phyloP scores from a whole-genome alignment of 495 filamentous ascomycete genomes.

The Glutinoglossum americanum region DNA sequence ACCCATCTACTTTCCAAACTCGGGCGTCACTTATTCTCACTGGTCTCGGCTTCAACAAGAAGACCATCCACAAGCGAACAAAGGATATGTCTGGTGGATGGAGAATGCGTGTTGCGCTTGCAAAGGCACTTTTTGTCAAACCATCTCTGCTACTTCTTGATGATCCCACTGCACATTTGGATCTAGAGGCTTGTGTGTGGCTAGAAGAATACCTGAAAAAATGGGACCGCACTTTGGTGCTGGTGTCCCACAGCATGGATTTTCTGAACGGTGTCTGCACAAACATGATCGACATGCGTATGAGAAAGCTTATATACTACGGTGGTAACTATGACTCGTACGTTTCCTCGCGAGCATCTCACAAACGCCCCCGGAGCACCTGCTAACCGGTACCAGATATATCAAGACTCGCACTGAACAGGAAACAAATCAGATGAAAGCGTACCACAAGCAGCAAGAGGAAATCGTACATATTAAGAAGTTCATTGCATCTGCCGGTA shows the following conservation, averaged over 20 bases:
- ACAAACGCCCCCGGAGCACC: not conserved
- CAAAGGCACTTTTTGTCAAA: conserved; percentile 96
- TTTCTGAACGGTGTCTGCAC: conserved; percentile 99
- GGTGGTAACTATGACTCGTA: conserved; percentile 96
- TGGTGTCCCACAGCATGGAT: conserved; percentile 95
- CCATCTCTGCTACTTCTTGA: conserved; percentile 88
- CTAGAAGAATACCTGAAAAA: conserved; percentile 99
- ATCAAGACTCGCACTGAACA: conserved; percentile 85
- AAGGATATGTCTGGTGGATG: conserved; percentile 99
- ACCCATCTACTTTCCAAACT: conserved; percentile 96
- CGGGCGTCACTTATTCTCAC: conserved; percentile 93
- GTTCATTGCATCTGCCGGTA: conserved; percentile 99
- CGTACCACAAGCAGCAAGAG: conserved; percentile 96
- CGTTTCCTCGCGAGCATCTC: conserved; percentile 1
- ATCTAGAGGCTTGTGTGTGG: conserved; percentile 99
- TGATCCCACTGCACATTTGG: conserved; percentile 97
- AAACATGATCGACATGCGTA: conserved; percentile 95
- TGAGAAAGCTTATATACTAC: conserved; percentile 84
- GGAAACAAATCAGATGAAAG: conserved; percentile 95
- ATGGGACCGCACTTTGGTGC: conserved; percentile 93
- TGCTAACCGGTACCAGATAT: conserved; percentile 24
- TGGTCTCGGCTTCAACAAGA: conserved; percentile 97
- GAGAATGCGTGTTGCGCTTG: conserved; percentile 97
- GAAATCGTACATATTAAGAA: conserved; percentile 99
- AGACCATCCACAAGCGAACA: conserved; percentile 92